These are phyloP conservation scores for Lotus japonicus DNA, from an alignment of 306 rosid species.

Conservation along the genomic window DNA sequence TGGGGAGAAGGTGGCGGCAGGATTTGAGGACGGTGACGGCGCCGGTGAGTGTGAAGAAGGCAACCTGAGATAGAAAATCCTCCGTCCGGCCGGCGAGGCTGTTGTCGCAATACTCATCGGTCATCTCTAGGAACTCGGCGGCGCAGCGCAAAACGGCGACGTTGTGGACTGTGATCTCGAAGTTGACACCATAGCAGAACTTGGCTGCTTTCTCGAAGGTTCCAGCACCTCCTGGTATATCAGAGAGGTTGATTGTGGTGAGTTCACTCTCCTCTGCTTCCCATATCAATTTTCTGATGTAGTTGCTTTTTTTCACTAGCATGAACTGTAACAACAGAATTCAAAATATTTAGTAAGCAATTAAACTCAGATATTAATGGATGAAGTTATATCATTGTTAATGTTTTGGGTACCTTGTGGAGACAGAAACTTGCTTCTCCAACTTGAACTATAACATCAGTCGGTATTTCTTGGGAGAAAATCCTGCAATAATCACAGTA, in stretches of 20 bases:
- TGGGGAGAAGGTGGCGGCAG: conserved; percentile 50
- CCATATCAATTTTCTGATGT: conserved; percentile 52
- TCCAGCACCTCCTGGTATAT: conserved; percentile 68
- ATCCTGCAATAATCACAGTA: conserved; percentile 38
- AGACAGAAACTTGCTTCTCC: conserved; percentile 68
- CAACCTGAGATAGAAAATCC: conserved; percentile 58
- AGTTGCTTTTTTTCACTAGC: conserved; percentile 78
- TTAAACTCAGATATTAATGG: not conserved
- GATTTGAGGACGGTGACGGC: conserved; percentile 63
- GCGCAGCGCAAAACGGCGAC: conserved; percentile 70
- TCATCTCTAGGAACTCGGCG: conserved; percentile 73
- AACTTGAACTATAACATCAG: conserved; percentile 62
- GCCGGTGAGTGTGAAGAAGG: conserved; percentile 53
- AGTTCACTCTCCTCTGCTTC: conserved; percentile 51
- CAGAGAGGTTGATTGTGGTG: conserved; percentile 46
- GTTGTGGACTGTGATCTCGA: conserved; percentile 69
- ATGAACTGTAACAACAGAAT: conserved; percentile 37
- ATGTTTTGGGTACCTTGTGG: conserved; percentile 49
- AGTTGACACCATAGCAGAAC: conserved; percentile 79
- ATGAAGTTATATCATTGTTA: too few relatives aligned
- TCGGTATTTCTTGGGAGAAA: conserved; percentile 71
- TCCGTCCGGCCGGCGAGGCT: conserved; percentile 61
- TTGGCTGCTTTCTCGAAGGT: conserved; percentile 83
- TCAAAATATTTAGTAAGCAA: not conserved
- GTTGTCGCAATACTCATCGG: conserved; percentile 37